Conservation (phyloP, 768 basidiomycete species). For the Austroboletus eburneus region DNA sequence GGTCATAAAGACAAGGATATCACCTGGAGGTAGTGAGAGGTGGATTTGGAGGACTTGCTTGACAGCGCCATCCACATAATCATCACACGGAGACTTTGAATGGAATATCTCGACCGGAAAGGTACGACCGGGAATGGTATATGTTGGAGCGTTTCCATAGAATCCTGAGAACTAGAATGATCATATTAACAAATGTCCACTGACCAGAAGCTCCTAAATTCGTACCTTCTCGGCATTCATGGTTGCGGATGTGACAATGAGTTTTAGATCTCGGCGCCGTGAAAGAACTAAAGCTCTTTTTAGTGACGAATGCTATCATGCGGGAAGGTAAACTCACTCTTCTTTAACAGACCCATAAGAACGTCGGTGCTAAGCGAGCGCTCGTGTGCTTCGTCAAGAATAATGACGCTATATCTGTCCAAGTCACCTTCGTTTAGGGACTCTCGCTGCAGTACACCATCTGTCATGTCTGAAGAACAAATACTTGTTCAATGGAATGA, state of each 20-base stretch:
- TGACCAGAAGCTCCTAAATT: conserved; percentile 1
- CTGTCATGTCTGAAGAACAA: conserved; percentile 81
- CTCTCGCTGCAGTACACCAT: conserved; percentile 96
- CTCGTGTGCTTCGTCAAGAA: conserved; percentile 99
- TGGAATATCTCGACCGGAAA: conserved; percentile 98
- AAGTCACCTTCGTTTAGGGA: conserved; percentile 98
- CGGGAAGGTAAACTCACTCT: conserved; percentile 56
- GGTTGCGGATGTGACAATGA: conserved; percentile 97
- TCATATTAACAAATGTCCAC: not conserved
- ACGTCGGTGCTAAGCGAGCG: conserved; percentile 97
- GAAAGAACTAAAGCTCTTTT: conserved; percentile 58
- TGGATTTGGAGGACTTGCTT: conserved; percentile 98
- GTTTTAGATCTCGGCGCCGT: conserved; percentile 85
- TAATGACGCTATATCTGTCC: conserved; percentile 94
- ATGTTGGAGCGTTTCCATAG: conserved; percentile 92
- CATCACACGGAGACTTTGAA: conserved; percentile 96
- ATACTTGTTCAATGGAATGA: not conserved
- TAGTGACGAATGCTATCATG: not conserved
- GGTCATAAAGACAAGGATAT: conserved; percentile 98
- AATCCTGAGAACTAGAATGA: conserved; percentile 83
- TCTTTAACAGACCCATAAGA: conserved; percentile 91
- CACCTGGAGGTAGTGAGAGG: conserved; percentile 85
- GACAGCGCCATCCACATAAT: conserved; percentile 97
- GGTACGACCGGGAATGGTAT: conserved; percentile 91
- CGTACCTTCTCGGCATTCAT: conserved; percentile 99